Evolutionary conservation across 257 asterid genomes (phyloP).

Genomic region (Ajuga chamaepitys): DNA sequence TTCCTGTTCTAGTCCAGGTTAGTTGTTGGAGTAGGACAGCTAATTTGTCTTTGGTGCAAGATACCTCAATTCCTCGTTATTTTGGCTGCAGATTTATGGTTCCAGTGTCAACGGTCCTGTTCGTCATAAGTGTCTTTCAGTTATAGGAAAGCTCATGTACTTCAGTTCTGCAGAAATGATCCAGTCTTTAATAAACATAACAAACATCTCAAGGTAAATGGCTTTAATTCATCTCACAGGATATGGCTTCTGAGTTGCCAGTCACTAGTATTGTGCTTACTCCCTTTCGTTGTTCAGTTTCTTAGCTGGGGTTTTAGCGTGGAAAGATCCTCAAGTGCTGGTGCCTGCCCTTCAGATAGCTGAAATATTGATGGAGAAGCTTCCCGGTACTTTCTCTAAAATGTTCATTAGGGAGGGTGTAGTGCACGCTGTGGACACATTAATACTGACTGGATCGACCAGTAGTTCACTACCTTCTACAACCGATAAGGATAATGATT

Average conservation of each 20-base stretch:
- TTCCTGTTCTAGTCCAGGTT: conserved; percentile 91
- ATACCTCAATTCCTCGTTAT: neutral
- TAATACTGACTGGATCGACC: conserved; percentile 50
- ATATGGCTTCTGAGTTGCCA: neutral
- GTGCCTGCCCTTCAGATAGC: conserved; percentile 95
- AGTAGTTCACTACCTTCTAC: conserved; percentile 49
- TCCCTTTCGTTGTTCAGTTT: conserved; percentile 45
- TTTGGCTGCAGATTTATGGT: conserved; percentile 73
- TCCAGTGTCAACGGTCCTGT: conserved; percentile 97
- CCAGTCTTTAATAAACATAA: conserved; percentile 54
- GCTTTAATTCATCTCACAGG: conserved; percentile 9
- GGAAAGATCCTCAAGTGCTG: conserved; percentile 99
- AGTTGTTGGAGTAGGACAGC: conserved; percentile 12
- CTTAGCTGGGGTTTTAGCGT: conserved; percentile 95
- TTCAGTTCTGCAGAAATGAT: conserved; percentile 86
- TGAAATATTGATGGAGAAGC: conserved; percentile 94
- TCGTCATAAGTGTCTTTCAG: conserved; percentile 96
- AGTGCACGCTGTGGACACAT: conserved; percentile 84
- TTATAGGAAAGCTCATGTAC: conserved; percentile 91
- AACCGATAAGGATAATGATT: conserved; percentile 73
- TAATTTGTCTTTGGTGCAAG: neutral
- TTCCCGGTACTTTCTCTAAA: conserved; percentile 80
- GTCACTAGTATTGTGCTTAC: conserved; percentile 9
- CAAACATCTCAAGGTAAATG: conserved; percentile 82
- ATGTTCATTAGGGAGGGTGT: conserved; percentile 96